Percentiles rank a stretch among this genome's conserved stretches.
These are phyloP conservation scores for Begonia loranthoides DNA, from an alignment of 306 rosid genomes.

Conservation along the genomic window DNA sequence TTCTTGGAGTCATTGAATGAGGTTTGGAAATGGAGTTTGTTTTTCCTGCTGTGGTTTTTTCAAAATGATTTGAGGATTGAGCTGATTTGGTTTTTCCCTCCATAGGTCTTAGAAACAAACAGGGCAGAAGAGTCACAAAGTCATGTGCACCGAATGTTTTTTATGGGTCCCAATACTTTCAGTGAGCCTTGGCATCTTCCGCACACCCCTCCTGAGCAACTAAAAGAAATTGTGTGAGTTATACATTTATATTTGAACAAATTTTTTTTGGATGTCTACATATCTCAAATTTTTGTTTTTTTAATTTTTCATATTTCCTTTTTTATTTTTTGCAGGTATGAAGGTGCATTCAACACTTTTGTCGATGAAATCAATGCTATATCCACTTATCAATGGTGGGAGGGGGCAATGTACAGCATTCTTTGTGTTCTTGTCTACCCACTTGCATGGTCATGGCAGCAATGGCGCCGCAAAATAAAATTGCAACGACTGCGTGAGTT, in stretches of 20 bases:
- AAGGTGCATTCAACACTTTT: conserved; percentile 77
- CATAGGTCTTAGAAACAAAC: conserved; percentile 88
- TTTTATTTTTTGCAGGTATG: conserved; percentile 41
- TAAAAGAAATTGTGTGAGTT: conserved; percentile 89
- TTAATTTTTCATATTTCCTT: background rate
- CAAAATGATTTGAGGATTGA: conserved; percentile 3
- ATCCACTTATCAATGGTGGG: conserved; percentile 98
- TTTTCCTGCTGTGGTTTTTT: background rate
- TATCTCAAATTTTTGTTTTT: too few relatives aligned
- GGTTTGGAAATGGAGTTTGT: conserved; percentile 24
- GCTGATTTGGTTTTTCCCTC: background rate
- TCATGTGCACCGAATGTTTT: conserved; percentile 94
- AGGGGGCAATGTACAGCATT: conserved; percentile 78
- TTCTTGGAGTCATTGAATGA: conserved; percentile 92
- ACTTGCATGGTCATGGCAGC: conserved; percentile 96
- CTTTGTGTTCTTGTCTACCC: conserved; percentile 76
- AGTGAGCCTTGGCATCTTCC: conserved; percentile 97
- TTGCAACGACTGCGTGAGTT: conserved; percentile 87
- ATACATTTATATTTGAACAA: background rate
- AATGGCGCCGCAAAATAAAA: conserved; percentile 78
- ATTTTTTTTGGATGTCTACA: too few relatives aligned
- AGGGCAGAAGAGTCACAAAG: conserved; percentile 97
- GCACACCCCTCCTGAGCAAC: conserved; percentile 79
- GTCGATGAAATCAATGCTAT: conserved; percentile 89
- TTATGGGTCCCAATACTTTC: conserved; percentile 96